Evolutionary conservation across 441 rosid genomes (phyloP).

Genomic region (Aleurites moluccanus): DNA sequence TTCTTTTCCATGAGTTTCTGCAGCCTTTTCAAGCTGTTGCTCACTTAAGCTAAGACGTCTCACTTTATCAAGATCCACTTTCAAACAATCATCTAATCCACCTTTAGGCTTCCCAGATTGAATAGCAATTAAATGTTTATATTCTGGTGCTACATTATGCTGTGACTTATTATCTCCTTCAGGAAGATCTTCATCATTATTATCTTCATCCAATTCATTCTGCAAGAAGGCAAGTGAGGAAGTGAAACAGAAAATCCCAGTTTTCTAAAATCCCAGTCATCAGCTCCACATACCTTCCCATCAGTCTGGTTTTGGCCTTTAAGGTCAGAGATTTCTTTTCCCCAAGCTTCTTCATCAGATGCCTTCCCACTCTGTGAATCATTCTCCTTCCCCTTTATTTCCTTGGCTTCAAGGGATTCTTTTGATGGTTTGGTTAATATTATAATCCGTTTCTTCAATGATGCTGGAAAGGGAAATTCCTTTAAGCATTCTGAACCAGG

Average conservation of each 20-base stretch:
- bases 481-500: slow-evolving; percentile 68
- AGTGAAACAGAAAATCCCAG: slow-evolving; percentile 8
- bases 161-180: slow-evolving; percentile 45
- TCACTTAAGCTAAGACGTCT: slow-evolving; percentile 90
- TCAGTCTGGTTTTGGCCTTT: slow-evolving; percentile 27
- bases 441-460: slow-evolving; percentile 58
- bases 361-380: slow-evolving; percentile 40
- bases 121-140: slow-evolving; percentile 74
- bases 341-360: slow-evolving; percentile 71
- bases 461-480: slow-evolving; percentile 77
- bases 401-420: slow-evolving; percentile 63
- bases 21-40: slow-evolving; percentile 72
- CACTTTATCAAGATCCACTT: slow-evolving; percentile 65
- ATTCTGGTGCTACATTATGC: slow-evolving; percentile 45
- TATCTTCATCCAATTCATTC: slow-evolving; percentile 44
- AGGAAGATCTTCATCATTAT: slow-evolving; percentile 41
- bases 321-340: slow-evolving; percentile 57
- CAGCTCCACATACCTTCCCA: slow-evolving; percentile 48
- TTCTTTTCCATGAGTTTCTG: slow-evolving; percentile 54
- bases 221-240: slow-evolving; percentile 31
- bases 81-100: slow-evolving; percentile 56
- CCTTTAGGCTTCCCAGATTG: slow-evolving; percentile 95
- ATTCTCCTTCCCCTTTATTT: slow-evolving; percentile 37
- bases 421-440: slow-evolving; percentile 94
- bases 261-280: background rate